Conservation (phyloP, 2,329 filamentous ascomycete species). For the Xenoacremonium recifei region DNA sequence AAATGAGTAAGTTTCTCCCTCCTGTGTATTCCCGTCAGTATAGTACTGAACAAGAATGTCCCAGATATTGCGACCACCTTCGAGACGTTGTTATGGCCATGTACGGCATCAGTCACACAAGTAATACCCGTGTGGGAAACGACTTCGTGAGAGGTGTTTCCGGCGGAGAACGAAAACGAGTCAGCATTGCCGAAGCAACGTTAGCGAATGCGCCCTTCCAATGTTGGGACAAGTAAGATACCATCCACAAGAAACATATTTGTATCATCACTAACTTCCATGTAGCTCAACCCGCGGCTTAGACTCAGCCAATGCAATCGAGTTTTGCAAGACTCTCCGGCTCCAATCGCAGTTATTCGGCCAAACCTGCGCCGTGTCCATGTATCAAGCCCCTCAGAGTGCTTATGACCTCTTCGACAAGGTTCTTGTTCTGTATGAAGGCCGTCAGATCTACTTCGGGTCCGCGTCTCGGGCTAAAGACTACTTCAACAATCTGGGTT, state of each 20-base stretch:
- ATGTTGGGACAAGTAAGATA: constrained; percentile 66
- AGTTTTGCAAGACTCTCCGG: constrained; percentile 62
- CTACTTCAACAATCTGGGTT: constrained; percentile 45
- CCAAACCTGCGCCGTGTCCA: constrained; percentile 57
- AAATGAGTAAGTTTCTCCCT: neutral
- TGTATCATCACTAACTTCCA: neutral
- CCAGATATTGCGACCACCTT: constrained; percentile 50
- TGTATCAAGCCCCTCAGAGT: constrained; percentile 59
- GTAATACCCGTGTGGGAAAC: constrained; percentile 68
- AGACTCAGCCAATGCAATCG: constrained; percentile 64
- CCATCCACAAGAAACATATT: neutral
- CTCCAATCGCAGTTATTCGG: constrained; percentile 59
- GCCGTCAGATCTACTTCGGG: constrained; percentile 57
- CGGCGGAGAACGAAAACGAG: constrained; percentile 50
- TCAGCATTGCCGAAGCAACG: constrained; percentile 34
- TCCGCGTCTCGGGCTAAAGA: constrained; percentile 18
- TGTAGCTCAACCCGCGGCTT: constrained; percentile 50
- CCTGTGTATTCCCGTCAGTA: too few species aligned
- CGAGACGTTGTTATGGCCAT: constrained; percentile 70
- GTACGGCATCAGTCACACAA: constrained; percentile 67
- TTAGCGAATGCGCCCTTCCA: constrained; percentile 47
- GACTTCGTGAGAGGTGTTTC: constrained; percentile 62
- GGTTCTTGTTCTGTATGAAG: constrained; percentile 65
- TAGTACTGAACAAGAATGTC: too few species aligned
- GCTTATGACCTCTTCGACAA: constrained; percentile 60